A percentile compares a stretch with the other conserved stretches of the same genome.
phyloP scores from a whole-genome alignment of 2,329 filamentous ascomycete species.

The Eutypa lata region DNA sequence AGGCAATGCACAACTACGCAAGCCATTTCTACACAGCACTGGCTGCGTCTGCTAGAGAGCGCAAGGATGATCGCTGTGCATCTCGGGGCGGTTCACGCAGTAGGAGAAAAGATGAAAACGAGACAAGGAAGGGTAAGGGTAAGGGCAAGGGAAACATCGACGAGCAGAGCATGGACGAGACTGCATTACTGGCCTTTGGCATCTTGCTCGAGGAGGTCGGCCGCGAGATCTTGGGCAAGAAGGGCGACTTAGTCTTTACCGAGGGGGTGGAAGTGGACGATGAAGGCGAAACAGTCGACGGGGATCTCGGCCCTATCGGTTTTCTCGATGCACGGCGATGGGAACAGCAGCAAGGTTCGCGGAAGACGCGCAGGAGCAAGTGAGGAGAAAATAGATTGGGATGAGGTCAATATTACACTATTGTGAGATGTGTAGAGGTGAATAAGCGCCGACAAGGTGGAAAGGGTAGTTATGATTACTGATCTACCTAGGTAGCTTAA shows the following conservation, averaged over 20 bases:
- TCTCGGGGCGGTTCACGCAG: slow-evolving; percentile 1
- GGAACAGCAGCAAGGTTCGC: slow-evolving; percentile 5
- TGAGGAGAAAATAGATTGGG: background rate
- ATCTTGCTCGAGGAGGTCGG: slow-evolving; percentile 71
- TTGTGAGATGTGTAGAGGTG: background rate
- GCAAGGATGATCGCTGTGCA: background rate
- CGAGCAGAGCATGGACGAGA: slow-evolving; percentile 71
- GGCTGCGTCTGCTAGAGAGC: slow-evolving; percentile 7
- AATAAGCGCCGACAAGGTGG: no score
- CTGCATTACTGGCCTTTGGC: slow-evolving; percentile 71
- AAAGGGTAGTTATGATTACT: no score
- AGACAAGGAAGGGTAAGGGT: slow-evolving; percentile 5
- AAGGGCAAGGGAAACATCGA: slow-evolving; percentile 34
- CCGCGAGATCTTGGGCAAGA: slow-evolving; percentile 56
- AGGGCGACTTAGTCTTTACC: slow-evolving; percentile 69
- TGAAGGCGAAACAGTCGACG: slow-evolving; percentile 4
- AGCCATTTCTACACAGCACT: slow-evolving; percentile 61
- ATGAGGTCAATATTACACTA: background rate
- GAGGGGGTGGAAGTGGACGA: slow-evolving; percentile 44
- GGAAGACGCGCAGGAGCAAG: background rate
- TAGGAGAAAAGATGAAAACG: no score
- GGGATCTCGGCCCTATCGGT: slow-evolving; percentile 15
- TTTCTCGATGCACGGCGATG: slow-evolving; percentile 19
- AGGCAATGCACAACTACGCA: slow-evolving; percentile 65
- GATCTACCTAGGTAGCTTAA: no score